Base-by-base conservation (phyloP, 768 basidiomycete species). In the Boletellus sp. region DNA sequence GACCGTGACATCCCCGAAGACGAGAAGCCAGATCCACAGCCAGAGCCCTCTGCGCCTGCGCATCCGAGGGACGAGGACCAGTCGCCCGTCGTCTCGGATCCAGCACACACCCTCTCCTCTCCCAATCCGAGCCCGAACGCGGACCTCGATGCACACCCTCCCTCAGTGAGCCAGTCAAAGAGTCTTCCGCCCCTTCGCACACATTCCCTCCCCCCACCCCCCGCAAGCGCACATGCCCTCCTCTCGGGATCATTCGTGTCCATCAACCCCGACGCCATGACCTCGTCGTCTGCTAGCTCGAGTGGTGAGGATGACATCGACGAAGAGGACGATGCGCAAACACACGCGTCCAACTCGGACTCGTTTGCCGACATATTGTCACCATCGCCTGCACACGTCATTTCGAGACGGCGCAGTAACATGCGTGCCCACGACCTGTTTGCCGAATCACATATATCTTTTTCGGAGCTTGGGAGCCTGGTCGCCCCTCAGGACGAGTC, bases 381-480 rank as follows among this genome's bases (percentile, higher is more conserved):
- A 1, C 64, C 63, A 20, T 2, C 47, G 1, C 55, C 61, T 4
- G 8, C 51, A 0, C 50, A 47, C 2, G 49, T 33, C 32, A 20
- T 57, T 1, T 33, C 56, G 0, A 51, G 51, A 12, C 63, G 56
- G 10, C 54, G 36, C 31, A 63, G 58, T 28, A 7, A 8, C 15
- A 3, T 65, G 45, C 61, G 63, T 16, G 50, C 54, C 4, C 63
- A 65, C 16, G 63, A 64, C 17, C 7, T 58, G 7, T 64, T 66
- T 20, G 58, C 64, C 9, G 42, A 51, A 26, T 66, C 64, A 0
- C 64, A 63, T 24, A 58, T 64, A 1, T 64, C 63, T 0, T 64
- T 64, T 31, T 19, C 63, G 0, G 64, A 64, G 8, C 61, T 64
- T 7, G 63, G 63, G 12, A 66, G 41, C 44, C n/a, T 63, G 50